A percentile compares a stretch with the other conserved stretches of the same genome.
phyloP scores from a whole-genome alignment of 768 basidiomycete species.

The Leccinum longicurvipes region DNA sequence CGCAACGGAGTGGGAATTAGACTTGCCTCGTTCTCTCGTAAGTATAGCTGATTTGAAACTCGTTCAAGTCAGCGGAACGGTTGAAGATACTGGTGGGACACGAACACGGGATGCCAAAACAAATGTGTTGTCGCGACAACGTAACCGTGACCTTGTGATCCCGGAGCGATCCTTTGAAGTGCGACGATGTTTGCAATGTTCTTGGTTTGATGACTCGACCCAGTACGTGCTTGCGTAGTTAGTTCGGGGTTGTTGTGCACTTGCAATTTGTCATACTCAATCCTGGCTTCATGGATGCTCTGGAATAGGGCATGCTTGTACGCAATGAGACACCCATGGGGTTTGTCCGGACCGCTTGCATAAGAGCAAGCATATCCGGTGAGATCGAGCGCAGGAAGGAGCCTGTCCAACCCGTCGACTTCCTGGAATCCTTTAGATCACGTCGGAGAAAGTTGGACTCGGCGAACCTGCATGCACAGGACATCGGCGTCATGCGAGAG shows the following conservation, averaged over 20 bases:
- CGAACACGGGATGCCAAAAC: constrained; percentile 91
- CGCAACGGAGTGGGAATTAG: too few relatives aligned
- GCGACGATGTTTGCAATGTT: constrained; percentile 81
- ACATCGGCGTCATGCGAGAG: constrained; percentile 71
- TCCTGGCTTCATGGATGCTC: constrained; percentile 41
- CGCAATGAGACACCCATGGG: constrained; percentile 83
- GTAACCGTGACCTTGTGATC: constrained; percentile 45
- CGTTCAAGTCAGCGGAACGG: neutral
- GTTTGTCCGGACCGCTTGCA: constrained; percentile 70
- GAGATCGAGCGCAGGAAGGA: constrained; percentile 62
- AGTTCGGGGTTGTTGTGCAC: constrained; percentile 40
- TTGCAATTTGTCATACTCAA: constrained; percentile 69
- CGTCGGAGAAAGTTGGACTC: neutral
- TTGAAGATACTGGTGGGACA: constrained; percentile 4
- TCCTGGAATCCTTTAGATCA: constrained; percentile 49
- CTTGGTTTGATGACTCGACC: constrained; percentile 64
- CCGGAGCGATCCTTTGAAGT: constrained; percentile 43
- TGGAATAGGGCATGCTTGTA: constrained; percentile 55
- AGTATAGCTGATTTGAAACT: constrained; percentile 36
- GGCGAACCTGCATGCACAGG: constrained; percentile 76
- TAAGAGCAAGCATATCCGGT: constrained; percentile 65
- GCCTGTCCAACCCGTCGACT: constrained; percentile 76
- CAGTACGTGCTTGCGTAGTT: constrained; percentile 37
- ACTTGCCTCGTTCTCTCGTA: constrained; percentile 82
- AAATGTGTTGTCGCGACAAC: constrained; percentile 87